phyloP scores from a whole-genome alignment of 371 early-diverging fungal genomes.

The Actinomortierella ambigua region DNA sequence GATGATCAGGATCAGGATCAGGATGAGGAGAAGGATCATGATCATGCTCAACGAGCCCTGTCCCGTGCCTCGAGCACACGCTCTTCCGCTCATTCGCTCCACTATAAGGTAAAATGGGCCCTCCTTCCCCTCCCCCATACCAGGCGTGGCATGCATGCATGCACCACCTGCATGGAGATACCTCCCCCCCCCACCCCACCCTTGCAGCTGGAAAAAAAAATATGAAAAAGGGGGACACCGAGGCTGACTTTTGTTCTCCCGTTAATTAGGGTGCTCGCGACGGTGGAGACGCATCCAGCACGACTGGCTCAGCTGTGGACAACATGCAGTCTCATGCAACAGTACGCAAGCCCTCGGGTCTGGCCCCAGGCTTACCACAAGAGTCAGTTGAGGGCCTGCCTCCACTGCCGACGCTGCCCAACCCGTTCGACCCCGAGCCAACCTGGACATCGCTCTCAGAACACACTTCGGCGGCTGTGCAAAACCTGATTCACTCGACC shows the following conservation, averaged over 20 bases:
- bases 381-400: slow-evolving; percentile 43
- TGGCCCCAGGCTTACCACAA: slow-evolving; percentile 23
- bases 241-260: no score
- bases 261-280: slow-evolving; percentile 11
- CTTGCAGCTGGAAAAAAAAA: no score
- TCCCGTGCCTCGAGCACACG: slow-evolving; percentile 40
- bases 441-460: slow-evolving; percentile 73
- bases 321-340: slow-evolving; percentile 25
- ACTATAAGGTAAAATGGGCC: no score
- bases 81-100: slow-evolving; percentile 17
- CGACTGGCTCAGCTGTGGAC: slow-evolving; percentile 32
- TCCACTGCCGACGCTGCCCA: slow-evolving; percentile 26
- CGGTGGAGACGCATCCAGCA: slow-evolving; percentile 27
- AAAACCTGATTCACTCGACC: slow-evolving; percentile 69
- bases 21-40: slow-evolving; percentile 14
- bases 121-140: no score
- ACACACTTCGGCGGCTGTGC: slow-evolving; percentile 68
- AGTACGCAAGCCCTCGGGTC: slow-evolving; percentile 34
- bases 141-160: no score
- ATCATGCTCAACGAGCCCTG: slow-evolving; percentile 6
- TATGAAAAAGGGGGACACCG: no score
- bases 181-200: no score
- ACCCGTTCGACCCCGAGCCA: slow-evolving; percentile 43
- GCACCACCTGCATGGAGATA: no score
- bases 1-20: slow-evolving; percentile 39